Percentiles rank a stretch among this genome's conserved stretches.
These are phyloP conservation scores for Hansenula sp. DNA, from an alignment of 1,139 yeast genomes.

Conservation along the genomic window DNA sequence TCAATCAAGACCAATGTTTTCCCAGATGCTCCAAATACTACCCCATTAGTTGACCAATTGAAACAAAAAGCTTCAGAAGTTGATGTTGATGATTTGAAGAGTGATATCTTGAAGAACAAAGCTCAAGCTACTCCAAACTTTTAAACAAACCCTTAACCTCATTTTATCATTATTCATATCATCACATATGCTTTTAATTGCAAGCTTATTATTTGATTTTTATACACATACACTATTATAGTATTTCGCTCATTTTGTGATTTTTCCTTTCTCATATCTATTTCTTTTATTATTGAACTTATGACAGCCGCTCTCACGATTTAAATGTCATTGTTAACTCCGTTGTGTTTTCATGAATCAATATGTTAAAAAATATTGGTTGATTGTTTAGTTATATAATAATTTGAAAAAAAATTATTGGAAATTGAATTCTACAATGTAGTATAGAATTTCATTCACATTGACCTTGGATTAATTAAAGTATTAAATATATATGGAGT, in stretches of 20 bases:
- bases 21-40: constrained; percentile 42
- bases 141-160: constrained; percentile 4
- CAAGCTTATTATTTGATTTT: too few species aligned
- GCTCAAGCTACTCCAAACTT: constrained; percentile 19
- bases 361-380: too few species aligned
- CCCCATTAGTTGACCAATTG: constrained; percentile 19
- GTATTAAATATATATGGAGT: too few species aligned
- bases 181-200: too few species aligned
- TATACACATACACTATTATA: too few species aligned
- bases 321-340: not conserved
- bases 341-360: too few species aligned
- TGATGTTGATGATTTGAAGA: constrained; percentile 25
- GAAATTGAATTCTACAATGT: not conserved
- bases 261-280: not conserved
- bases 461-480: too few species aligned
- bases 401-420: not conserved
- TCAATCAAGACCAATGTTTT: constrained; percentile 31
- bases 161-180: too few species aligned
- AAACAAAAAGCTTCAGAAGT: constrained; percentile 14
- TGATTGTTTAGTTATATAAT: too few species aligned
- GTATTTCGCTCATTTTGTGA: too few species aligned
- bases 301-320: too few species aligned
- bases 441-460: not conserved
- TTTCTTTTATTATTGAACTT: not conserved
- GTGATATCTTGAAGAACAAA: constrained; percentile 26